Percentiles rank a stretch among this genome's conserved stretches.
These are phyloP conservation scores for Comarum palustre DNA, from an alignment of 306 rosid species.

Conservation along the genomic window DNA sequence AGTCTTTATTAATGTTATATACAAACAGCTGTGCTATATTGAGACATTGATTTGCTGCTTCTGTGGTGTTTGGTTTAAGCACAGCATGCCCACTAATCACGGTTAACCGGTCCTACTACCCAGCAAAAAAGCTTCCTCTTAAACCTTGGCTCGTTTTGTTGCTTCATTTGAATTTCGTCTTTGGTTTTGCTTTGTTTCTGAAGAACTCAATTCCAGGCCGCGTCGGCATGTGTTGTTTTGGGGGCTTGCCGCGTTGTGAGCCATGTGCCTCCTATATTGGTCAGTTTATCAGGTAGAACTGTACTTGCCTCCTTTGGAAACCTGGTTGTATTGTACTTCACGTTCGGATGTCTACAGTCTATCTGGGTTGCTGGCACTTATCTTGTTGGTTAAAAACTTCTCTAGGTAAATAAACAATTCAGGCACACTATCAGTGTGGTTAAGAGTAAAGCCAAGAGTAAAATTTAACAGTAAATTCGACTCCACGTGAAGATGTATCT, in stretches of 20 bases:
- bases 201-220: not conserved
- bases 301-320: not conserved
- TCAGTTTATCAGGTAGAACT: not conserved
- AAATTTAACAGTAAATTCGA: not conserved
- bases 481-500: constrained; percentile 25
- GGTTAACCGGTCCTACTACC: not conserved
- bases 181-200: not conserved
- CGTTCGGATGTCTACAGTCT: not conserved
- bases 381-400: too few species aligned
- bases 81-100: not conserved
- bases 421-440: not conserved
- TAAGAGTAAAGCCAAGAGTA: not conserved
- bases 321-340: not conserved
- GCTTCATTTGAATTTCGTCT: not conserved
- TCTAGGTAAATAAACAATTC: not conserved
- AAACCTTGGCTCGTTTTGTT: not conserved
- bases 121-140: not conserved
- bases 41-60: not conserved
- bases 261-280: not conserved
- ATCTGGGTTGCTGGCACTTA: not conserved
- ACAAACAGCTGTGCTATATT: not conserved
- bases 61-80: not conserved
- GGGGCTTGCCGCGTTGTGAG: not conserved
- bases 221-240: not conserved
- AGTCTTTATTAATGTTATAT: not conserved